A percentile compares a stretch with the other conserved stretches of the same genome.
Conservation (phyloP, 2,329 filamentous ascomycete species). For the Epichloe coenophiala region DNA sequence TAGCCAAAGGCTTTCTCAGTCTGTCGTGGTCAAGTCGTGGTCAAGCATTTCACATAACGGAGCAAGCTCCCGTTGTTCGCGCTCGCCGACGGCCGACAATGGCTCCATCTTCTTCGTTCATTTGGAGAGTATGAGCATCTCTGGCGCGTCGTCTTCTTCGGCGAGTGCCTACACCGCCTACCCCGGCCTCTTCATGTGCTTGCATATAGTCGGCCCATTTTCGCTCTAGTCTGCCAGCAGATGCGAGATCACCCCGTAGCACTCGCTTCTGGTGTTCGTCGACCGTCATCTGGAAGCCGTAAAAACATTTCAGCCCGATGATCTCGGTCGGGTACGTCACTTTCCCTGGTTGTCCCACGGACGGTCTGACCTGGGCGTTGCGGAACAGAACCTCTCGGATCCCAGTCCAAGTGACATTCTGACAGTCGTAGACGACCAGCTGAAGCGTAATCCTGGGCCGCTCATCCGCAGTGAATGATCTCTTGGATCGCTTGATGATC, state of each 20-base stretch:
- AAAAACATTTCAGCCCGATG: constrained; percentile 83
- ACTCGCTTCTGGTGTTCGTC: constrained; percentile 87
- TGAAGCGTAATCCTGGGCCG: constrained; percentile 50
- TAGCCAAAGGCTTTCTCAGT: neutral
- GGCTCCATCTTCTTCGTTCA: constrained; percentile 63
- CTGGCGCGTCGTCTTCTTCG: constrained; percentile 63
- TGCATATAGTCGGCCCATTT: constrained; percentile 96
- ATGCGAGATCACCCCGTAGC: constrained; percentile 57
- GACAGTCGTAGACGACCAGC: constrained; percentile 81
- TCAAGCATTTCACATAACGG: constrained; percentile 43
- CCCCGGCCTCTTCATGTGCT: constrained; percentile 70
- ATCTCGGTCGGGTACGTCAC: constrained; percentile 60
- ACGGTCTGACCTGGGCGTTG: constrained; percentile 60
- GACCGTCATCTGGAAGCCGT: constrained; percentile 88
- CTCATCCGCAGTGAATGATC: constrained; percentile 23
- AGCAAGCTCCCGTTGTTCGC: constrained; percentile 47
- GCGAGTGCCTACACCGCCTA: constrained; percentile 49
- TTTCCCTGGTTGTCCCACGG: constrained; percentile 22
- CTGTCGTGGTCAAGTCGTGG: too few species aligned
- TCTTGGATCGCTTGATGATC: constrained; percentile 49
- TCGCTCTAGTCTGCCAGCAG: constrained; percentile 67
- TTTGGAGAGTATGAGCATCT: constrained; percentile 68
- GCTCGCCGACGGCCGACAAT: constrained; percentile 45
- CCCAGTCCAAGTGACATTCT: constrained; percentile 84
- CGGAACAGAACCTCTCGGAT: constrained; percentile 74